phyloP scores from a whole-genome alignment of 805 yeast genomes.

The Brettanomyces nanus region DNA sequence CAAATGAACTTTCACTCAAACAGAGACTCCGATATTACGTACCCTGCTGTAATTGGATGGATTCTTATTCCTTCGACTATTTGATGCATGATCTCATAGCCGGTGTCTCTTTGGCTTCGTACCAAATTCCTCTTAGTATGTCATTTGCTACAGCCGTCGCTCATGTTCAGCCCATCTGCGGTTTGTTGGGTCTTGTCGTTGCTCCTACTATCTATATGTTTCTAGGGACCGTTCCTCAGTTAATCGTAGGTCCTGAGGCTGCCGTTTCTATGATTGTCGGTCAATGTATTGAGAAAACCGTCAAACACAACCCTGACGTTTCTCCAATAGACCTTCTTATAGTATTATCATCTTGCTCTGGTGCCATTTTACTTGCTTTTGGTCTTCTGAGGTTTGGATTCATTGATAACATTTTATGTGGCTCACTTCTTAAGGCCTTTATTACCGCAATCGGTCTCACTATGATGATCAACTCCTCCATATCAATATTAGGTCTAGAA shows the following conservation, averaged over 20 bases:
- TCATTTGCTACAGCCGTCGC: conserved; percentile 79
- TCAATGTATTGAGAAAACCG: conserved; percentile 56
- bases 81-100: conserved; percentile 64
- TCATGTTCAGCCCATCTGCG: conserved; percentile 73
- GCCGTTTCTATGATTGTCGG: conserved; percentile 81
- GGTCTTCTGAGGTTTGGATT: conserved; percentile 85
- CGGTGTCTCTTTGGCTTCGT: conserved; percentile 81
- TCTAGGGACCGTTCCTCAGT: conserved; percentile 78
- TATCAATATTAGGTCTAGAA: conserved; percentile 64
- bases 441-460: conserved; percentile 79
- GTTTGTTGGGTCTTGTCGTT: conserved; percentile 65
- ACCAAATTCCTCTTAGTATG: conserved; percentile 82
- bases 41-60: conserved; percentile 64
- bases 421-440: conserved; percentile 73
- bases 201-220: conserved; percentile 74
- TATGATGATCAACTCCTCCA: conserved; percentile 69
- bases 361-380: conserved; percentile 59
- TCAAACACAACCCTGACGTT: conserved; percentile 33
- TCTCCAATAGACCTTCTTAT: conserved; percentile 52
- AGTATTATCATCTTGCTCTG: conserved; percentile 66
- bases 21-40: conserved; percentile 48
- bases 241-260: conserved; percentile 91
- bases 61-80: conserved; percentile 32
- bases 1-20: background rate
- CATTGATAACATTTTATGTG: conserved; percentile 69